Percentiles rank a stretch among this genome's conserved stretches.
Conservation (phyloP, 345 rosid species). For the Camelina hispida region DNA sequence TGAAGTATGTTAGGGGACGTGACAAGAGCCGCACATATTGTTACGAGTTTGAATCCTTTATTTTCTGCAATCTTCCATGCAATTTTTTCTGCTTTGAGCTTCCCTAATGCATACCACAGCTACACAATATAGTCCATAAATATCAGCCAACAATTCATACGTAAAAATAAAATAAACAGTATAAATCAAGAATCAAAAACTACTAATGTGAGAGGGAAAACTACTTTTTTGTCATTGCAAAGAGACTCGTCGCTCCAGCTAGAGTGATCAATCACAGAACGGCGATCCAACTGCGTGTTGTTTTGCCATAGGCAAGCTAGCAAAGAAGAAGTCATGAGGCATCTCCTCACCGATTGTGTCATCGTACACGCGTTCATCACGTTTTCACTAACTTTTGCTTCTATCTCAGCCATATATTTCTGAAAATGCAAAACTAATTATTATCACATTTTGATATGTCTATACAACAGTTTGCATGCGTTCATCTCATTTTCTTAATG, state of each 20-base stretch:
- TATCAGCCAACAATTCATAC: background rate
- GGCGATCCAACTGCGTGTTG: conserved; percentile 21
- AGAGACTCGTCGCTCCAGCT: conserved; percentile 76
- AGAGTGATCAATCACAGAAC: conserved; percentile 44
- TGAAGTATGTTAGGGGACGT: conserved; percentile 51
- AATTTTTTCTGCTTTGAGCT: conserved; percentile 63
- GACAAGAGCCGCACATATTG: conserved; percentile 62
- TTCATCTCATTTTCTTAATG: no score
- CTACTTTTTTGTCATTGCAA: conserved; percentile 59
- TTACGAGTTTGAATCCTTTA: conserved; percentile 49
- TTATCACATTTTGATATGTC: no score
- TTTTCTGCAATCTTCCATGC: conserved; percentile 56
- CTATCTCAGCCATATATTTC: conserved; percentile 37
- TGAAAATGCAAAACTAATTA: background rate
- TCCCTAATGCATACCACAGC: conserved; percentile 79
- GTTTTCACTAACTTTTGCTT: conserved; percentile 62
- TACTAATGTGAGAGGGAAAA: no score
- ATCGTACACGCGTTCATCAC: conserved; percentile 74
- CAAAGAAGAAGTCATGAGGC: conserved; percentile 68
- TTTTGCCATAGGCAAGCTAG: conserved; percentile 76
- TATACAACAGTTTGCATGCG: no score
- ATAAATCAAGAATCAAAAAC: no score
- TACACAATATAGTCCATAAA: conserved; percentile 23
- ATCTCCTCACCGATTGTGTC: conserved; percentile 66
- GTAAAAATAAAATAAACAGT: background rate